Evolutionary conservation across 305 asterid species (phyloP).

Genomic region (Fraxinus floribunda): DNA sequence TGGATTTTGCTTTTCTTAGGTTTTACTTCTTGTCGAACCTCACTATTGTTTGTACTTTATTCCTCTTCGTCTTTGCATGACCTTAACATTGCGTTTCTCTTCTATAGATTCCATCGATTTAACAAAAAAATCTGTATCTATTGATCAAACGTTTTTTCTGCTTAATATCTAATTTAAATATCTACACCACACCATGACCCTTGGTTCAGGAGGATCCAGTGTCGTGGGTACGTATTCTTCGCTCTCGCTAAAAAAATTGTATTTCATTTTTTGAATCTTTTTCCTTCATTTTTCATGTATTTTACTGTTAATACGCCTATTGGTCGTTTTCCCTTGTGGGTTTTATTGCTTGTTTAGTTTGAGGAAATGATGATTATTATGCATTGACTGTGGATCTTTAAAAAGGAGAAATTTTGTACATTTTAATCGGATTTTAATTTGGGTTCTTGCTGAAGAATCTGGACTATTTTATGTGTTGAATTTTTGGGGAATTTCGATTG

Average conservation of each 20-base stretch:
- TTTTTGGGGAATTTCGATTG: not conserved
- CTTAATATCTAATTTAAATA: not conserved
- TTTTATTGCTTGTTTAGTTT: not conserved
- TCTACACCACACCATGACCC: not conserved
- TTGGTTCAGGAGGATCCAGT: not conserved
- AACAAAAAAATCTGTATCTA: not conserved
- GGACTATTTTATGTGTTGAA: not conserved
- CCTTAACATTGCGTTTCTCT: not conserved
- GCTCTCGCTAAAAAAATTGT: not conserved
- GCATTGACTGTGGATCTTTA: not conserved
- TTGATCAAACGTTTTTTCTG: not conserved
- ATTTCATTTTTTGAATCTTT: not conserved
- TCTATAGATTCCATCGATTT: not conserved
- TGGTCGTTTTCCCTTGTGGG: not conserved
- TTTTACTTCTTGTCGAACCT: not conserved
- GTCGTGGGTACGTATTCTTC: not conserved
- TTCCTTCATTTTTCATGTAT: not conserved
- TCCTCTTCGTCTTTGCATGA: not conserved
- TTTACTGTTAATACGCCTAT: not conserved
- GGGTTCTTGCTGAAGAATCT: not conserved
- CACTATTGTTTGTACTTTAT: not conserved
- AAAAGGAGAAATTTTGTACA: not conserved
- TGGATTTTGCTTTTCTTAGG: not conserved
- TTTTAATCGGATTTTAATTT: not conserved
- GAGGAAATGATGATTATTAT: not conserved